Evolutionary conservation across 2,329 filamentous ascomycete species (phyloP), one percentile per base, ranked within the genome.

Genomic region (Monosporascus sp.): DNA sequence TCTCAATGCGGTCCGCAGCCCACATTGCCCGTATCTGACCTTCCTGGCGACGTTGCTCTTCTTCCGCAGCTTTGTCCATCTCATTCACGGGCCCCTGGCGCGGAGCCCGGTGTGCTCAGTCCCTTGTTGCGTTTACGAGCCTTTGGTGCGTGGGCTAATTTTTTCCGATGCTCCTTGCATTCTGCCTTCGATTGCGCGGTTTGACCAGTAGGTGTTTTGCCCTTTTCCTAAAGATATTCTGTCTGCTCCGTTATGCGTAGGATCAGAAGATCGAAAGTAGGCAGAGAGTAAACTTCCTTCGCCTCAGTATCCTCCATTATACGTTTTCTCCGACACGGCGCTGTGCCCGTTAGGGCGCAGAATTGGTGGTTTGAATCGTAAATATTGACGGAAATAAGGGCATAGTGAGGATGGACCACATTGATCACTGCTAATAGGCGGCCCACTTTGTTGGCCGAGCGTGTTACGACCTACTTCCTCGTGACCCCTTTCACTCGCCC

Each of bases 11-110:
- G 20, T 67, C 62, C 24, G 65, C 62, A 20, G 65, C 65, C 67
- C 67, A 68, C 66, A 68, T 69, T n/a, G 63, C 63, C 14, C 61
- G 65, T 20, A 66, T 67, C 44, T 61, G 62, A 22, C 66, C 60
- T 43, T 65, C 66, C 53, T 67, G 62, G 3, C 59, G 64, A 28
- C 62, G 63, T 40, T 61, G 58, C 49, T 64, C 58, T 41, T 66
- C 62, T 48, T 67, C 66, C 6, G 60, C 58, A 37, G 59, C 51
- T 31, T 63, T 56, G 22, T 63, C 61, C 41, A 58, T 59, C 41
- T 66, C 63, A 18, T 57, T 52, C 38, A 49, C 49, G 37, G 41
- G n/a, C 55, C 53, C 37, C 58, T 54, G 37, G 52, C 58, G 50
- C 59, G 48, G n/a, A 50, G 46, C 8, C 40, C 46, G 28, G 46